phyloP scores from a whole-genome alignment of 352 stramenopile genomes.

The Aphanomyces cochlioides region DNA sequence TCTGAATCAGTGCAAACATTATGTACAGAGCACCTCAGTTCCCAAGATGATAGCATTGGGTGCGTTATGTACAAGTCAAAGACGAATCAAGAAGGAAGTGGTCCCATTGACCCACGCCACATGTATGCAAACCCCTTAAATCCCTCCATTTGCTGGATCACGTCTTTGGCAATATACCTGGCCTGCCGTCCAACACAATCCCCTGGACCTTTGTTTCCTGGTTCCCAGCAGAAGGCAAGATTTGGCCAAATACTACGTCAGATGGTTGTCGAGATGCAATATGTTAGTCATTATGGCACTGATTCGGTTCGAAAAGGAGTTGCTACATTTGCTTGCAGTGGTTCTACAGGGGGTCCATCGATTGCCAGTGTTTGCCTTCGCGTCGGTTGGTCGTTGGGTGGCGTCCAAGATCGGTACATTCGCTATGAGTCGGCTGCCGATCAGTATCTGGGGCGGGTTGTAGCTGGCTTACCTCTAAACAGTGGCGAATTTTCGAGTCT shows the following conservation, averaged over 20 bases:
- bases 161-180: slow-evolving; percentile 33
- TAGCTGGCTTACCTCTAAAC: slow-evolving; percentile 22
- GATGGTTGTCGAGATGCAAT: too few relatives aligned
- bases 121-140: slow-evolving; percentile 41
- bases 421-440: slow-evolving; percentile 15
- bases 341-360: slow-evolving; percentile 14
- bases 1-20: too few relatives aligned
- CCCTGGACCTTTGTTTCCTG: not conserved
- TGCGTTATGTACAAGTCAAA: too few relatives aligned
- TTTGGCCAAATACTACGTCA: too few relatives aligned
- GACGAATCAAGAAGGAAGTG: too few relatives aligned
- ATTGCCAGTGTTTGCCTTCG: slow-evolving; percentile 25
- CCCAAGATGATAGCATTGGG: too few relatives aligned
- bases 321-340: slow-evolving; percentile 28
- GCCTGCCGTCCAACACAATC: slow-evolving; percentile 14
- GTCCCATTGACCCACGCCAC: too few relatives aligned
- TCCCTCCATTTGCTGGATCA: slow-evolving; percentile 35
- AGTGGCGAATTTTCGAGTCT: slow-evolving; percentile 18
- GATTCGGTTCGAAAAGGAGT: slow-evolving; percentile 28
- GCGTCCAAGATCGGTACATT: slow-evolving; percentile 24
- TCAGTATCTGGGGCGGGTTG: slow-evolving; percentile 19
- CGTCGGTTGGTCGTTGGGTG: slow-evolving; percentile 17
- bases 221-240: slow-evolving; percentile 12
- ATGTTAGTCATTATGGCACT: too few relatives aligned
- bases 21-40: too few relatives aligned